phyloP scores from a whole-genome alignment of 257 asterid species.

The Coffea eugenioides region DNA sequence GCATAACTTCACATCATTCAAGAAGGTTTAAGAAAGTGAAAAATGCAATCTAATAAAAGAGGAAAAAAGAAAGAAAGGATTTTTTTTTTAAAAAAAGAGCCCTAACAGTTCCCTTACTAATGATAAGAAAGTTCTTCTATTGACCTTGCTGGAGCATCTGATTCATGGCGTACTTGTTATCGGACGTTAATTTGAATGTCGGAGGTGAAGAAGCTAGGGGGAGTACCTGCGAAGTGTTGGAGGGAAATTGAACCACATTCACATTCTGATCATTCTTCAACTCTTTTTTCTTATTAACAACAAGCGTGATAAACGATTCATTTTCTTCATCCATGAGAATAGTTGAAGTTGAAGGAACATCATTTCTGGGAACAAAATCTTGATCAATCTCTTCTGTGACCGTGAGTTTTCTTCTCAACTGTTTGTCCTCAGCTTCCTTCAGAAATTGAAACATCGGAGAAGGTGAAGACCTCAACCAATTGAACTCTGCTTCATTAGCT shows the following conservation, averaged over 20 bases:
- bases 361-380: neutral
- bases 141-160: constrained; percentile 10
- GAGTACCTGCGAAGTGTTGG: constrained; percentile 37
- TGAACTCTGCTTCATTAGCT: constrained; percentile 43
- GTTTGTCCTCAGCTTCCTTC: constrained; percentile 38
- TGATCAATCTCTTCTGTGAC: constrained; percentile 19
- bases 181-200: constrained; percentile 10
- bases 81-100: neutral
- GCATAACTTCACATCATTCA: neutral
- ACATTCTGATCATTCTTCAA: constrained; percentile 11
- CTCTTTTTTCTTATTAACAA: constrained; percentile 22
- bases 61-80: neutral
- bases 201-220: constrained; percentile 35
- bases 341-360: constrained; percentile 27
- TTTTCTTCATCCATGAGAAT: constrained; percentile 29
- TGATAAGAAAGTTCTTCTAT: neutral
- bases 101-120: neutral
- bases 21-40: neutral
- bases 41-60: neutral
- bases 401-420: constrained; percentile 18
- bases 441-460: constrained; percentile 43
- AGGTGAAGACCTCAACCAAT: constrained; percentile 35
- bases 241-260: constrained; percentile 12
- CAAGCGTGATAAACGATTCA: constrained; percentile 37
- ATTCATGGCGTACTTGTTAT: constrained; percentile 1